These are phyloP conservation scores for Sugiyamaella grinbergsii DNA, from an alignment of 1,139 yeast species.

Conservation along the genomic window DNA sequence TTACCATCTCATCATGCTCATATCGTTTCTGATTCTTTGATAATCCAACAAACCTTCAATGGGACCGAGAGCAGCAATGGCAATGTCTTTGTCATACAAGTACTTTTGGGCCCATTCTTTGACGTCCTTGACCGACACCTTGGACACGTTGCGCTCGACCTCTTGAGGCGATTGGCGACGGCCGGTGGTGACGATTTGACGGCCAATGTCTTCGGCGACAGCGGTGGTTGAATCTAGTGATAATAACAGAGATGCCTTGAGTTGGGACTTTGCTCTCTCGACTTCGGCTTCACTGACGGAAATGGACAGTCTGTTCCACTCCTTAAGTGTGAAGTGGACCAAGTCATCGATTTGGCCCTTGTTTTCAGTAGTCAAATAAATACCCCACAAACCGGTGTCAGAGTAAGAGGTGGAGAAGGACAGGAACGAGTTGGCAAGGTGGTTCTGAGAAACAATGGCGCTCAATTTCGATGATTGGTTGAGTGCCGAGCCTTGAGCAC, in stretches of 20 bases:
- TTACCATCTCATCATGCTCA: constrained; percentile 44
- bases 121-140: constrained; percentile 77
- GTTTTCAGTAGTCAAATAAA: constrained; percentile 83
- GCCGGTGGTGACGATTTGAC: constrained; percentile 95
- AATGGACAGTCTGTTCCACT: constrained; percentile 82
- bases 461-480: constrained; percentile 87
- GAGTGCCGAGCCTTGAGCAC: constrained; percentile 85
- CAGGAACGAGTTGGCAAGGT: constrained; percentile 90
- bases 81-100: constrained; percentile 75
- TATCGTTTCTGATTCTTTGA: constrained; percentile 51
- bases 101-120: constrained; percentile 87
- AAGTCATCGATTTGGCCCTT: constrained; percentile 65
- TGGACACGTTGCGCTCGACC: constrained; percentile 80
- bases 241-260: constrained; percentile 85
- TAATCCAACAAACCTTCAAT: constrained; percentile 64
- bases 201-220: constrained; percentile 95
- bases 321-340: constrained; percentile 73
- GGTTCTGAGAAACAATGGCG: constrained; percentile 70
- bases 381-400: constrained; percentile 97
- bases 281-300: constrained; percentile 89
- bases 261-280: constrained; percentile 89
- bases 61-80: constrained; percentile 89
- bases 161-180: constrained; percentile 88
- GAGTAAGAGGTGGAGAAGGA: constrained; percentile 96
- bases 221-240: constrained; percentile 95